These are phyloP conservation scores for Ustilago crameri DNA, from an alignment of 1,284 basidiomycete genomes.

Conservation along the genomic window DNA sequence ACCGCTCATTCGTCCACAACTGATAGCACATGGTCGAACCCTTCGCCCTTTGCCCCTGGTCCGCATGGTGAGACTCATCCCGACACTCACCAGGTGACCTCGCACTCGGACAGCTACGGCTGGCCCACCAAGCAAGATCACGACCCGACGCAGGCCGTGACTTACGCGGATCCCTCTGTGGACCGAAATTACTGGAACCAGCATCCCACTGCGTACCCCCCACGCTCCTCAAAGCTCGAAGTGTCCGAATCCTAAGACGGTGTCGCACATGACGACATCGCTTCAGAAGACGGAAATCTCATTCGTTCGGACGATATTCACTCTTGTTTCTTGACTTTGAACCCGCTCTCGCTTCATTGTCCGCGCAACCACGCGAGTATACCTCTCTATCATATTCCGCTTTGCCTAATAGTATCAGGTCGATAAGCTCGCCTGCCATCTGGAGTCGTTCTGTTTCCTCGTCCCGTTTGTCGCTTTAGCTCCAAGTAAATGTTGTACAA, in stretches of 20 bases:
- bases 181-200: slow-evolving; percentile 50
- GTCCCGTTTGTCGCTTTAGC: too few species aligned
- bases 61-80: slow-evolving; percentile 44
- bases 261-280: too few species aligned
- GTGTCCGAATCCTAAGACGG: slow-evolving; percentile 22
- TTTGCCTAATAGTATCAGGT: too few species aligned
- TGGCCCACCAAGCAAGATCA: slow-evolving; percentile 68
- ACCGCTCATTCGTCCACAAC: slow-evolving; percentile 33
- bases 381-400: background rate
- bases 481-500: too few species aligned
- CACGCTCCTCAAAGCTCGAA: slow-evolving; percentile 36
- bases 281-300: too few species aligned
- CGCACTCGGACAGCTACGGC: slow-evolving; percentile 41
- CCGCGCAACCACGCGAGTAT: too few species aligned
- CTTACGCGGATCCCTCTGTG: slow-evolving; percentile 27
- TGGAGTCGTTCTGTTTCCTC: too few species aligned
- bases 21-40: slow-evolving; percentile 45
- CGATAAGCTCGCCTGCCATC: too few species aligned
- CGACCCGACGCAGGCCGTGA: slow-evolving; percentile 70
- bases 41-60: slow-evolving; percentile 41
- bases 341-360: too few species aligned
- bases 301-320: too few species aligned
- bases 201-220: slow-evolving; percentile 36
- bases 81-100: slow-evolving; percentile 21
- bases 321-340: too few species aligned